These are phyloP conservation scores for Opeltia flavorubescens DNA, from an alignment of 495 filamentous ascomycete species.

Conservation along the genomic window DNA sequence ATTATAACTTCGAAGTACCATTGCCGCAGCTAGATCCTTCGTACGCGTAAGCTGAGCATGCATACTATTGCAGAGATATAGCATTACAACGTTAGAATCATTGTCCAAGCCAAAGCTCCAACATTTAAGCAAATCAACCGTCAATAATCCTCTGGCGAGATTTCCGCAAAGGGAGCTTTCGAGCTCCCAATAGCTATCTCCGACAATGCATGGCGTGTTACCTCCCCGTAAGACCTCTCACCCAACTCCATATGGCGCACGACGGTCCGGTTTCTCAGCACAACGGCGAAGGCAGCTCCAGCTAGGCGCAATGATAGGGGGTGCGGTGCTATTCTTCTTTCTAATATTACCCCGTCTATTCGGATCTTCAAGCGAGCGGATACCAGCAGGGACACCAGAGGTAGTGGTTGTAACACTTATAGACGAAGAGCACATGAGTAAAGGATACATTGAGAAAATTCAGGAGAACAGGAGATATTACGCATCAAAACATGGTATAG, in stretches of 20 bases:
- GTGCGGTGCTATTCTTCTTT: constrained; percentile 44
- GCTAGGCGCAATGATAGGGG: constrained; percentile 39
- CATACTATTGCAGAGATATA: too few species aligned
- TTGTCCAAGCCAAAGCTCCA: too few species aligned
- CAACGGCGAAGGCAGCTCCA: constrained; percentile 57
- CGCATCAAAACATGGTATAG: constrained; percentile 70
- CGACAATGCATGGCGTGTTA: constrained; percentile 83
- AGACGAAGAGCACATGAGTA: constrained; percentile 44
- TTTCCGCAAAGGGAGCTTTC: background rate
- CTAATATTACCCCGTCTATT: constrained; percentile 45
- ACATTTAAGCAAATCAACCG: too few species aligned
- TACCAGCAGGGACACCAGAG: constrained; percentile 56
- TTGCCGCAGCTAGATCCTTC: too few species aligned
- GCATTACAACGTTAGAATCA: too few species aligned
- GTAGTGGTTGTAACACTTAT: constrained; percentile 82
- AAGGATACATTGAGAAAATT: constrained; percentile 53
- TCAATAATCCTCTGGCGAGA: background rate
- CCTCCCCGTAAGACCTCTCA: constrained; percentile 70
- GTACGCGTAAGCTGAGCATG: too few species aligned
- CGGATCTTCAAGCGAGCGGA: constrained; percentile 20
- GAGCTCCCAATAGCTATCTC: background rate
- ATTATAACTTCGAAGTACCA: too few species aligned
- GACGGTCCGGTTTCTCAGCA: constrained; percentile 43
- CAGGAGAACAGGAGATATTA: constrained; percentile 75
- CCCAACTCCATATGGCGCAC: constrained; percentile 44